Conservation (phyloP, 2,329 filamentous ascomycete genomes). For the Alternaria gansuensis region DNA sequence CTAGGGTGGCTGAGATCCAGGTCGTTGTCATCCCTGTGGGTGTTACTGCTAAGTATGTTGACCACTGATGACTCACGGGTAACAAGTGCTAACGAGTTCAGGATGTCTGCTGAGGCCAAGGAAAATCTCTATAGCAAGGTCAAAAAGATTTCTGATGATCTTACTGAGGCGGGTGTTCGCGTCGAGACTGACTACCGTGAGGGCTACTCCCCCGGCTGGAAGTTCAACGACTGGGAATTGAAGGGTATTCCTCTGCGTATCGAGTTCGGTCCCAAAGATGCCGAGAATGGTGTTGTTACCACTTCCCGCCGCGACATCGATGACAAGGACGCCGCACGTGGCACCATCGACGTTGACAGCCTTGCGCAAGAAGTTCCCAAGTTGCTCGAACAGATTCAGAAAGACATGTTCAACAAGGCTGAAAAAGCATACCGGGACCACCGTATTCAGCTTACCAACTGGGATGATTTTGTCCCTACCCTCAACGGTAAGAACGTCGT, state of each 20-base stretch:
- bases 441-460: constrained; percentile 80
- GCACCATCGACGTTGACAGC: constrained; percentile 77
- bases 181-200: constrained; percentile 85
- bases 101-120: constrained; percentile 73
- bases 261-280: constrained; percentile 95
- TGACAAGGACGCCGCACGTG: constrained; percentile 69
- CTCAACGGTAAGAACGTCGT: constrained; percentile 93
- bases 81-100: constrained; percentile 22
- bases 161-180: constrained; percentile 79
- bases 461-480: constrained; percentile 89
- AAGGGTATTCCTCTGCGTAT: constrained; percentile 93
- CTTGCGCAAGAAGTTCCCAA: constrained; percentile 77
- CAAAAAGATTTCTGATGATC: constrained; percentile 71
- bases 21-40: constrained; percentile 90
- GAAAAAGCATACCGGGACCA: constrained; percentile 81
- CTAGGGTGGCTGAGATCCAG: constrained; percentile 86
- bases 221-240: constrained; percentile 99
- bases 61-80: not conserved
- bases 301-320: constrained; percentile 85
- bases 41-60: constrained; percentile 81
- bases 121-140: constrained; percentile 79
- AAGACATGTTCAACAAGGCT: constrained; percentile 80
- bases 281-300: constrained; percentile 82
- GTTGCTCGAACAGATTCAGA: constrained; percentile 89
- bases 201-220: constrained; percentile 90